Conservation (phyloP, 331 rosid species). For the Telfairia occidentalis region DNA sequence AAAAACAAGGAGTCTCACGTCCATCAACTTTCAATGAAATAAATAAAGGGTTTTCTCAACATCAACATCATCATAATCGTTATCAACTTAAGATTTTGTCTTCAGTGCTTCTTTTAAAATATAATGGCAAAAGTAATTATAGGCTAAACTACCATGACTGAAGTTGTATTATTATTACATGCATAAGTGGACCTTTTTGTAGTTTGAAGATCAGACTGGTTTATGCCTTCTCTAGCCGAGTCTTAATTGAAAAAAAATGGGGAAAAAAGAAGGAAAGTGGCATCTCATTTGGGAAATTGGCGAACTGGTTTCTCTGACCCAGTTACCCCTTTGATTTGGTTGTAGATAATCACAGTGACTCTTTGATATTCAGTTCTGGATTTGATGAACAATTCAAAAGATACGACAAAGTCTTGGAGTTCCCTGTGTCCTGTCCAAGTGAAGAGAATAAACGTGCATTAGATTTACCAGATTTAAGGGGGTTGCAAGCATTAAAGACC, state of each 20-base stretch:
- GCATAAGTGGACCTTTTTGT: neutral
- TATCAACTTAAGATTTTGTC: neutral
- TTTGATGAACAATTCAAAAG: constrained; percentile 51
- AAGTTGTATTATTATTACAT: neutral
- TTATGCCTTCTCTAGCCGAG: neutral
- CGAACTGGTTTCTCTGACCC: neutral
- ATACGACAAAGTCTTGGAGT: constrained; percentile 42
- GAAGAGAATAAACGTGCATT: constrained; percentile 32
- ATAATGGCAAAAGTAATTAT: neutral
- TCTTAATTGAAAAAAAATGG: too few relatives aligned
- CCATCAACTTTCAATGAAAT: neutral
- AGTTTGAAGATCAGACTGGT: neutral
- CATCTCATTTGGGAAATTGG: neutral
- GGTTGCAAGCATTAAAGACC: constrained; percentile 28
- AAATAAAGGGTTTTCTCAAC: neutral
- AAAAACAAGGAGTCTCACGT: neutral
- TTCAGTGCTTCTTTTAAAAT: neutral
- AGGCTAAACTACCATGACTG: neutral
- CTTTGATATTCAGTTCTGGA: constrained; percentile 48
- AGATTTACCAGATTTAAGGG: constrained; percentile 39
- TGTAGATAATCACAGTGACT: constrained; percentile 37
- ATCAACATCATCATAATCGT: neutral
- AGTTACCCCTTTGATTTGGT: constrained; percentile 6
- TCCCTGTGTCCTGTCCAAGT: constrained; percentile 38
- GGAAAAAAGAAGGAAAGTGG: too few relatives aligned